Base-by-base conservation (phyloP, 2,329 filamentous ascomycete species). In the Aureobasidium sp. region DNA sequence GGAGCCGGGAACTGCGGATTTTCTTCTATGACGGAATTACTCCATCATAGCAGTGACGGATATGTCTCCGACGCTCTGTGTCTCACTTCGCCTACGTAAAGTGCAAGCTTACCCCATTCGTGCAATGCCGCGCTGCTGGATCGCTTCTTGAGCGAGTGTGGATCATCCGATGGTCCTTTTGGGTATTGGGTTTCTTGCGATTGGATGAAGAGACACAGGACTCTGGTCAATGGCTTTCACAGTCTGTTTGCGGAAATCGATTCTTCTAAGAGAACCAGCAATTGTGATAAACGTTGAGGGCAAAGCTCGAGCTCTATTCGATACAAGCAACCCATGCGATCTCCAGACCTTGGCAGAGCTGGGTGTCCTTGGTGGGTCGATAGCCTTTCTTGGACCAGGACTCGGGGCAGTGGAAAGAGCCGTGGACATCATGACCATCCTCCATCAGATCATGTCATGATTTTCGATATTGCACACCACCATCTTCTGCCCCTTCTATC, bases 1-100 rank as follows among this genome's bases (percentile, higher is more conserved):
- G n/a, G 12, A 17, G 27, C 29, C n/a, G 12, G 39, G 8, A 4
- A n/a, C 3, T 29, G n/a, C 24, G 16, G 16, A 21, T 45, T 22
- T 45, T 24, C 11, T 1, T 4, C 7, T 16, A 49, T 49, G 45
- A 49, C 45, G 45, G 25, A 32, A 49, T 10, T 24, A 5, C n/a
- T 4, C 45, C 34, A 34, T 49, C 45, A 49, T 49, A 17, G 12
- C 24, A 39, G 39, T 39, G 30, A 39, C 45, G 45, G 45, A 29
- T 30, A 19, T 16, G 12, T 39, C 34, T 49, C 45, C 45, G n/a
- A n/a, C n/a, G n/a, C n/a, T n/a, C n/a, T n/a, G 45, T 49, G 44
- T 48, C 44, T 48, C 44, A 48, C 44, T 14, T 48, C 44, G 41
- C 17, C 41, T 44, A 27, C 17, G 27, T 16, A 34, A 12, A 42